Evolutionary conservation across 495 filamentous ascomycete genomes (phyloP), one percentile per base, ranked within the genome.

Genomic region (Parachaetomium inaequale): DNA sequence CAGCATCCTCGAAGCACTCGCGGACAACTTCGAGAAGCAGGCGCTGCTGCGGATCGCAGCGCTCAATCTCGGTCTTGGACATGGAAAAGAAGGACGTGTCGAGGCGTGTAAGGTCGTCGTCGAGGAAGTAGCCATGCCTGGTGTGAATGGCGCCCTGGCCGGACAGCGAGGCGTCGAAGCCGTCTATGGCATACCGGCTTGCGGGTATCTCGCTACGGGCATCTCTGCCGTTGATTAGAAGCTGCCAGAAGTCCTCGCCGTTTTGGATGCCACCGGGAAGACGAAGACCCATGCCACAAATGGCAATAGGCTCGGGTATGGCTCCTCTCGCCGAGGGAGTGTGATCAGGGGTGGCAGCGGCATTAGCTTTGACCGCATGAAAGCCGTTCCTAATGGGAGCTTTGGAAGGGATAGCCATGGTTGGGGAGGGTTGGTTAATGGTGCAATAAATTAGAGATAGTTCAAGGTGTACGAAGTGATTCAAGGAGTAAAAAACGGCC

Each of bases 41-140:
- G 0, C 81, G 63, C 51, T 85, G 82, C 50, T 85, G 79, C 0
- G 84, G 84, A 57, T 86, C 84, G 17, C 79, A 64, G 0, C 53
- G 42, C 31, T 70, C 76, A 0, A 74, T 66, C 52, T 86, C 83
- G 0, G 29, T 47, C n/a, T 67, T 63, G 2, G 70, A 71, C 59
- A 84, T 75, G 3, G 66, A 66, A 77, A 55, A 82, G 63, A 85
- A 63, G 0, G 65, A 68, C 1, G 72, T 63, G 52, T 76, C 75
- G 23, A 75, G 62, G 17, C 62, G 49, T 10, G 56, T 52, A 8
- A 74, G 55, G 32, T 72, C 69, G 2, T 73, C 66, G 17, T 75
- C 70, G 15, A 75, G 58, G 36, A 70, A 75, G 64, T 73, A 61
- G 31, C 67, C 65, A 61, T 65, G 31, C 14, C 31, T 53, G 10